Percentiles rank a stretch among this genome's conserved stretches.
Evolutionary conservation across 306 rosid species (phyloP).

Genomic region (Vicia villosa): DNA sequence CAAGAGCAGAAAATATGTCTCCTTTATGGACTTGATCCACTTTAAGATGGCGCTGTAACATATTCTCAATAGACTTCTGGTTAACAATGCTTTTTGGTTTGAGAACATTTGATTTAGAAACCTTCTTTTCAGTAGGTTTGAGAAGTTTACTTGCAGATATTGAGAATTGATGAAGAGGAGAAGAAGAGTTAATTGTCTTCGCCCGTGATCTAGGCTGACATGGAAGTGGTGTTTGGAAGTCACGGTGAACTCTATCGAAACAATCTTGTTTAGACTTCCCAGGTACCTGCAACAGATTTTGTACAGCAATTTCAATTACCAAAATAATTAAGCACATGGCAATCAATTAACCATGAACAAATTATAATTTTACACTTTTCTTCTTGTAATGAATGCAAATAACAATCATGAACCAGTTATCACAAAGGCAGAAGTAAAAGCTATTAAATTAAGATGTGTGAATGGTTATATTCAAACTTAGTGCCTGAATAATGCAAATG

Average conservation of each 20-base stretch:
- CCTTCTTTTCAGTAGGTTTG: conserved; percentile 41
- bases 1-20: conserved; percentile 81
- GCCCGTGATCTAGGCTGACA: conserved; percentile 63
- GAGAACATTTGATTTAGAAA: conserved; percentile 41
- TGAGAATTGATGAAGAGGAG: conserved; percentile 50
- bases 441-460: no score
- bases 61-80: conserved; percentile 59
- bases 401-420: background rate
- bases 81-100: conserved; percentile 50
- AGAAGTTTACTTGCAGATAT: conserved; percentile 76
- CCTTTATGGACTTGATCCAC: conserved; percentile 51
- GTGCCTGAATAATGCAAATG: no score
- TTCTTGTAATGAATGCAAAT: background rate
- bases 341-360: conserved; percentile 9
- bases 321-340: conserved; percentile 17
- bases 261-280: conserved; percentile 94
- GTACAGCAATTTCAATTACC: conserved; percentile 4
- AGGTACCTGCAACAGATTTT: conserved; percentile 66
- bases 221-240: conserved; percentile 68
- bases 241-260: conserved; percentile 71
- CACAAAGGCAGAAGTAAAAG: no score
- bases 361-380: conserved; percentile 11
- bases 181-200: conserved; percentile 46
- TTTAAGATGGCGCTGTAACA: conserved; percentile 43
- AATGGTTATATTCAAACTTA: no score